Percentiles rank a stretch among this genome's conserved stretches.
These are phyloP conservation scores for Rhodotorula sphaerocarpa DNA, from an alignment of 768 basidiomycete species.

Conservation along the genomic window DNA sequence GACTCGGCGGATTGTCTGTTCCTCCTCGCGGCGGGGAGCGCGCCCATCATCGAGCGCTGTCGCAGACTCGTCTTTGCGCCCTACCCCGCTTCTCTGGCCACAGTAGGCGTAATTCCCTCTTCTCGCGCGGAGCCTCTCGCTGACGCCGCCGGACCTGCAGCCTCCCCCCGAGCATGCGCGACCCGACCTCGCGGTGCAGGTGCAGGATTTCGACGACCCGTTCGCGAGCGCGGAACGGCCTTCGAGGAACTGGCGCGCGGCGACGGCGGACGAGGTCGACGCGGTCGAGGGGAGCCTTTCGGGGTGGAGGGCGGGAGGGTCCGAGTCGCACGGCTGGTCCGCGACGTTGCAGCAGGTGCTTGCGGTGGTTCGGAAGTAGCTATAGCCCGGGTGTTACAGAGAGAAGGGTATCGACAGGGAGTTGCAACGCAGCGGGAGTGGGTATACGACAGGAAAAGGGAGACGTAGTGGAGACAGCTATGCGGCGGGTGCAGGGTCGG, in stretches of 20 bases:
- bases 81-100: conserved; percentile 49
- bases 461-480: background rate
- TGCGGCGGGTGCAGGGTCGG: background rate
- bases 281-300: background rate
- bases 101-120: background rate
- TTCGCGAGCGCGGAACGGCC: conserved; percentile 11
- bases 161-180: background rate
- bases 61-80: conserved; percentile 54
- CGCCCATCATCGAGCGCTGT: conserved; percentile 75
- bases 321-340: background rate
- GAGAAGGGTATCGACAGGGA: background rate
- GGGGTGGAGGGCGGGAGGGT: background rate
- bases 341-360: background rate
- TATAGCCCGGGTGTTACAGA: background rate
- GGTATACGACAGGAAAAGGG: background rate
- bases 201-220: conserved; percentile 32
- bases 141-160: too few relatives aligned
- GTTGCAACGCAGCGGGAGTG: background rate
- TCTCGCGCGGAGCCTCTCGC: too few relatives aligned
- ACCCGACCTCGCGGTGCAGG: background rate
- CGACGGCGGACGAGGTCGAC: background rate
- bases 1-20: conserved; percentile 58
- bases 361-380: background rate
- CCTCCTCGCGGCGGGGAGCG: conserved; percentile 59
- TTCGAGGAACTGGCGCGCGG: conserved; percentile 9